Conservation (phyloP, 768 basidiomycete species). For the Termitomyces sp. region DNA sequence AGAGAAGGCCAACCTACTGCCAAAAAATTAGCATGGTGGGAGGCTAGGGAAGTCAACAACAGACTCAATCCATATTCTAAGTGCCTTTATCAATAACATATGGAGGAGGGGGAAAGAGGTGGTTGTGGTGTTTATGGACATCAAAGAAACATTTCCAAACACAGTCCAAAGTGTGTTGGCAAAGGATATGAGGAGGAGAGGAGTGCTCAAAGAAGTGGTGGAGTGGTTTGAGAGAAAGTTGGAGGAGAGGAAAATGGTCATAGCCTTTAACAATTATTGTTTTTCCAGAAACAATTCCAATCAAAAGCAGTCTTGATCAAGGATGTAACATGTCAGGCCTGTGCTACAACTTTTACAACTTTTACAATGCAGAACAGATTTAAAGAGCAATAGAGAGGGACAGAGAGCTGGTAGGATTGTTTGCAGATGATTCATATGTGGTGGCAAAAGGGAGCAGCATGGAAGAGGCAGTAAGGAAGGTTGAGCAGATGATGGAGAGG, state of each 20-base stretch:
- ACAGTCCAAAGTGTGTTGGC: constrained; percentile 15
- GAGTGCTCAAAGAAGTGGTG: constrained; percentile 16
- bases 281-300: not conserved
- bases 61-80: constrained; percentile 24
- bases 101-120: constrained; percentile 26
- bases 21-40: constrained; percentile 21
- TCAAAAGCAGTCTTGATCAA: not conserved
- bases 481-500: not conserved
- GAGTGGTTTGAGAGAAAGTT: constrained; percentile 12
- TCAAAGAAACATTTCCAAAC: constrained; percentile 30
- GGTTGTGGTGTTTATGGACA: constrained; percentile 12
- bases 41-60: constrained; percentile 21
- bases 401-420: not conserved
- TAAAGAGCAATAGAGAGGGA: not conserved
- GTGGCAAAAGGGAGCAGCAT: not conserved
- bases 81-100: constrained; percentile 26
- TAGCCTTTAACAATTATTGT: not conserved
- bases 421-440: not conserved
- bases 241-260: not conserved
- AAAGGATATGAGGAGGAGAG: constrained; percentile 18
- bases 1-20: constrained; percentile 13
- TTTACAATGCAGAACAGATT: not conserved
- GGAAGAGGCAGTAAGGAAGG: not conserved
- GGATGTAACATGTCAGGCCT: not conserved
- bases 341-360: constrained; percentile 3